A percentile compares a stretch with the other conserved stretches of the same genome.
Evolutionary conservation across 2,329 filamentous ascomycete species (phyloP).

Genomic region (Arthrocladium fulminans): DNA sequence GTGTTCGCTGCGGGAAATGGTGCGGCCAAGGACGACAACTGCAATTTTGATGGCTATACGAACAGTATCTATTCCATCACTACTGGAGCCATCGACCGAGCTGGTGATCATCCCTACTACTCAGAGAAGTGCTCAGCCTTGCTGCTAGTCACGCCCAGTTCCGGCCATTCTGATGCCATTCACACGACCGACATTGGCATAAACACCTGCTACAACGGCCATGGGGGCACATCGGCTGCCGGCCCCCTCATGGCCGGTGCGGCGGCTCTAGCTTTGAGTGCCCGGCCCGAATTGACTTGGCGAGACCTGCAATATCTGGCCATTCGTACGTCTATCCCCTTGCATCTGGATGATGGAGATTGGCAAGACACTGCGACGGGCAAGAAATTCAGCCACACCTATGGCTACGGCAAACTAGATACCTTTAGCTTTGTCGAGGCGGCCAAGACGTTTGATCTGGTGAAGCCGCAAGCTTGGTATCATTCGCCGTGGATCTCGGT

Average conservation of each 20-base stretch:
- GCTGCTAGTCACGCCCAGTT: constrained; percentile 93
- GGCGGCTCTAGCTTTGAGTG: constrained; percentile 76
- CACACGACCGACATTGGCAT: constrained; percentile 91
- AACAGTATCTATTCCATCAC: constrained; percentile 99
- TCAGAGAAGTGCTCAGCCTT: constrained; percentile 94
- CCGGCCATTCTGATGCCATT: constrained; percentile 77
- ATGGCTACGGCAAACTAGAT: constrained; percentile 92
- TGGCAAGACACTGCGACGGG: constrained; percentile 78
- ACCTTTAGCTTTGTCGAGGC: constrained; percentile 74
- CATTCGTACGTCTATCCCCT: constrained; percentile 70
- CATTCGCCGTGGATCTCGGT: constrained; percentile 92
- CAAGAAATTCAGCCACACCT: constrained; percentile 86
- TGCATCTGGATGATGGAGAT: constrained; percentile 63
- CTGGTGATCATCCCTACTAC: constrained; percentile 86
- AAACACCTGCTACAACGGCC: constrained; percentile 67
- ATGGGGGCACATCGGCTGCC: constrained; percentile 92
- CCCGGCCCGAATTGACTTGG: constrained; percentile 82
- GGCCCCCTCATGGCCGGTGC: constrained; percentile 88
- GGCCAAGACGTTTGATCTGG: constrained; percentile 74
- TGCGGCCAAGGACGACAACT: constrained; percentile 79
- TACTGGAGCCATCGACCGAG: constrained; percentile 82
- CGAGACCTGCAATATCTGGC: constrained; percentile 89
- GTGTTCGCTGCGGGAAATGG: constrained; percentile 97
- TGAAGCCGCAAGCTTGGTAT: constrained; percentile 94
- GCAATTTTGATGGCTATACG: constrained; percentile 98